Conservation (phyloP, 1,284 basidiomycete species). For the Ustilago shanxiensis region DNA sequence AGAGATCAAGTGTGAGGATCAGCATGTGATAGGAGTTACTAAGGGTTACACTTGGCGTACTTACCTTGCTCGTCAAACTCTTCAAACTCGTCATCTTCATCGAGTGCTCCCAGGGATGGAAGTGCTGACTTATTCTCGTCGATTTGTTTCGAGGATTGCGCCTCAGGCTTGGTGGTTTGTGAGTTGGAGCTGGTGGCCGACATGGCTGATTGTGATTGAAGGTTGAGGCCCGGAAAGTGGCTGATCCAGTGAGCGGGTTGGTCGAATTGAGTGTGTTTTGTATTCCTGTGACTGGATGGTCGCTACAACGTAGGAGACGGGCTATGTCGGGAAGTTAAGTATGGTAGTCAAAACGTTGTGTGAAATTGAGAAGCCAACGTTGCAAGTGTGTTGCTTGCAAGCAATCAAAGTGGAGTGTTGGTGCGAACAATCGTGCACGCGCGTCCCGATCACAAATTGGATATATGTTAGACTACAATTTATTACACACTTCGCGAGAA, state of each 20-base stretch:
- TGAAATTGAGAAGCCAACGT: neutral
- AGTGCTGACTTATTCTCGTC: conserved; percentile 42
- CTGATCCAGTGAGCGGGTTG: too few species aligned
- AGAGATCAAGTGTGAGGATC: neutral
- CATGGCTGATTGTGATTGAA: conserved; percentile 10
- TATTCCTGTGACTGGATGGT: neutral
- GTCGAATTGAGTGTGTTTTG: too few species aligned
- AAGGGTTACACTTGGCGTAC: conserved; percentile 10
- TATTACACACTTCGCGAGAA: neutral
- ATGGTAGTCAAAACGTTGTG: neutral
- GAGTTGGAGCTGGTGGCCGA: conserved; percentile 41
- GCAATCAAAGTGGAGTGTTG: conserved; percentile 28
- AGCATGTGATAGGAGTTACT: neutral
- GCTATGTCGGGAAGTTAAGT: neutral
- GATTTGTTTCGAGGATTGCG: conserved; percentile 25
- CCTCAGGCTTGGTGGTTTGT: conserved; percentile 36
- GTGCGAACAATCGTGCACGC: conserved; percentile 19
- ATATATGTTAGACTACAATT: conserved; percentile 1
- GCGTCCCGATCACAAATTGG: conserved; percentile 43
- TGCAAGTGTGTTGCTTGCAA: conserved; percentile 22
- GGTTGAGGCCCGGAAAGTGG: neutral
- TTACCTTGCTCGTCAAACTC: conserved; percentile 68
- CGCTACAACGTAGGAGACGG: neutral
- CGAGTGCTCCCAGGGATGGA: conserved; percentile 64
- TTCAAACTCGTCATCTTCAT: conserved; percentile 70